Conservation (phyloP, 257 asterid genomes). For the Perilla frutescens region DNA sequence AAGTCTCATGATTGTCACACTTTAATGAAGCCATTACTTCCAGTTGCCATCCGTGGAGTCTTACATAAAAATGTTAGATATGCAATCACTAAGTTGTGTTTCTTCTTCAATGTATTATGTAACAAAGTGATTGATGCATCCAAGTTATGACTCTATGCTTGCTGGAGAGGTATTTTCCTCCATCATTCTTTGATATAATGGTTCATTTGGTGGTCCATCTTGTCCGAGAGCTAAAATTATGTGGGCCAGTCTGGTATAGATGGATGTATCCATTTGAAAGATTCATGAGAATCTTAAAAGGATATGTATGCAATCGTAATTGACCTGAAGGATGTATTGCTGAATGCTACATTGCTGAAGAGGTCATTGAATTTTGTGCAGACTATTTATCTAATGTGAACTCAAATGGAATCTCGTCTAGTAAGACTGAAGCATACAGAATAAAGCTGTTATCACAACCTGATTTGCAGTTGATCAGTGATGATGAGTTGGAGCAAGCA, state of each 20-base stretch:
- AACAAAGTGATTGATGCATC: neutral
- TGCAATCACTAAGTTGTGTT: too few relatives aligned
- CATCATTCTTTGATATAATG: too few relatives aligned
- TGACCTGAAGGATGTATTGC: neutral
- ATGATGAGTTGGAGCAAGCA: too few relatives aligned
- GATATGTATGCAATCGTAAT: neutral
- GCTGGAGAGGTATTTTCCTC: too few relatives aligned
- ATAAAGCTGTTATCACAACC: neutral
- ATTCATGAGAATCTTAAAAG: neutral
- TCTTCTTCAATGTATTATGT: neutral
- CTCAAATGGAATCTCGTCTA: neutral
- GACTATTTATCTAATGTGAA: neutral
- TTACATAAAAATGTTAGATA: neutral
- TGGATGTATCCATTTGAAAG: neutral
- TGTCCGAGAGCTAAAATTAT: too few relatives aligned
- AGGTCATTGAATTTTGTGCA: neutral
- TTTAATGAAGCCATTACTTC: neutral
- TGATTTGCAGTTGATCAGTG: too few relatives aligned
- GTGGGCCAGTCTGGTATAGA: too few relatives aligned
- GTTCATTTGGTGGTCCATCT: too few relatives aligned
- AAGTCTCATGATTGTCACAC: constrained; percentile 2
- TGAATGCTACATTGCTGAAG: neutral
- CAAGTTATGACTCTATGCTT: too few relatives aligned
- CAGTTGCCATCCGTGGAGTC: neutral
- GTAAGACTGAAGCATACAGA: neutral